Base-by-base conservation (phyloP, 768 basidiomycete species). In the Collybia sp. region DNA sequence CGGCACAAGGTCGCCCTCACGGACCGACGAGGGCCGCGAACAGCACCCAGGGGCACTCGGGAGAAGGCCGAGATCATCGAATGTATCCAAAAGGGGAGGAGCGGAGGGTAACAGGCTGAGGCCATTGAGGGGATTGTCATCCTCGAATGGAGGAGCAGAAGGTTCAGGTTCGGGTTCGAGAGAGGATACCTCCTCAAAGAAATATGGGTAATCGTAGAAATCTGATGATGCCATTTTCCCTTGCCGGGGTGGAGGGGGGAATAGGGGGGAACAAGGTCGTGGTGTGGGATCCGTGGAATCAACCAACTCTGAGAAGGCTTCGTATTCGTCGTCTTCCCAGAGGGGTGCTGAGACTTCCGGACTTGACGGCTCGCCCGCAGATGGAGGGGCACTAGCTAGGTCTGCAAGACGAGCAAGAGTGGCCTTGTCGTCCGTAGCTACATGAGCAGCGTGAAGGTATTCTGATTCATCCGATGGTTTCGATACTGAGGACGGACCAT, bases 341-440 rank as follows among this genome's bases (percentile, higher is more conserved):
- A 65, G 67, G 9, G 81, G 81, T 18, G 66, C 81, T 43, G 77
- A 80, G 5, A 69, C 61, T 39, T 60, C 53, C 5, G 53, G 48
- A 13, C 45, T 45, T 1, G 62, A 45, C 11, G 58, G 43, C 40
- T 53, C 45, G 19, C 36, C 32, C 40, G 51, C 46, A 17, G 42
- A 42, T 15, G 60, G 74, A n/a, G 82, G 82, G 15, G 71, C 71
- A 49, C 79, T 82, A 31, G 76, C 79, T 25, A 78, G 51, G 31
- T 68, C 68, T 1, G 68, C 73, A 35, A 84, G 66, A 30, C 70
- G 72, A 18, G 77, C 79, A 35, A 85, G 69, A n/a, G 75, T 51
- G 0, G 65, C 57, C 57, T 85, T 85, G 60, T 85, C 83, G 57
- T 85, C 83, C 1, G 73, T 82, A 13, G 83, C 82, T 40, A 85